A percentile compares a stretch with the other conserved stretches of the same genome.
phyloP scores from a whole-genome alignment of 805 yeast species.

The Suhomyces canberraensis region DNA sequence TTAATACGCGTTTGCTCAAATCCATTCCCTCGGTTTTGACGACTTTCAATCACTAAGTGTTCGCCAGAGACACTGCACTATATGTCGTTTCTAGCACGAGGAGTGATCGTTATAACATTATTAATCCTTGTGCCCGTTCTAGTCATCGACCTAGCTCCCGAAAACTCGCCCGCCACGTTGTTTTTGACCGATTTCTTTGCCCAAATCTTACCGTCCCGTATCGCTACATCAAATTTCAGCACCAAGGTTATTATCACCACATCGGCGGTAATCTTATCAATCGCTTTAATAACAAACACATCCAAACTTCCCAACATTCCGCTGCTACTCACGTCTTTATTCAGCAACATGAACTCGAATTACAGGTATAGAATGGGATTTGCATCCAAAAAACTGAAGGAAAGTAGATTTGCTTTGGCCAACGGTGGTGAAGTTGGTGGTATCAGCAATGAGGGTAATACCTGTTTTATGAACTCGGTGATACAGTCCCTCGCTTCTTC shows the following conservation, averaged over 20 bases:
- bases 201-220: not conserved
- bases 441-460: conserved; percentile 83
- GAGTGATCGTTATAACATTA: not conserved
- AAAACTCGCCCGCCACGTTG: not conserved
- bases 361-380: conserved; percentile 6
- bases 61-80: not conserved
- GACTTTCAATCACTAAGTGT: too few species aligned
- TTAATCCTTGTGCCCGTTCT: not conserved
- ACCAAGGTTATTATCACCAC: conserved; percentile 2
- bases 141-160: not conserved
- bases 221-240: not conserved
- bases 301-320: conserved; percentile 3
- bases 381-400: conserved; percentile 16
- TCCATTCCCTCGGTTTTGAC: too few species aligned
- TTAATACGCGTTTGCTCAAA: too few species aligned
- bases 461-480: conserved; percentile 93
- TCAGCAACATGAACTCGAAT: conserved; percentile 8
- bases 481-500: conserved; percentile 81
- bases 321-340: conserved; percentile 4
- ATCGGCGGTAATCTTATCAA: conserved; percentile 4
- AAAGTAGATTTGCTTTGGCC: conserved; percentile 41
- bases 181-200: not conserved
- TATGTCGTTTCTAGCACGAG: not conserved
- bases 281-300: not conserved
- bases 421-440: conserved; percentile 83